Evolutionary conservation across 2,329 filamentous ascomycete genomes (phyloP), one percentile per base, ranked within the genome.

Genomic region (Venturia nashicola): DNA sequence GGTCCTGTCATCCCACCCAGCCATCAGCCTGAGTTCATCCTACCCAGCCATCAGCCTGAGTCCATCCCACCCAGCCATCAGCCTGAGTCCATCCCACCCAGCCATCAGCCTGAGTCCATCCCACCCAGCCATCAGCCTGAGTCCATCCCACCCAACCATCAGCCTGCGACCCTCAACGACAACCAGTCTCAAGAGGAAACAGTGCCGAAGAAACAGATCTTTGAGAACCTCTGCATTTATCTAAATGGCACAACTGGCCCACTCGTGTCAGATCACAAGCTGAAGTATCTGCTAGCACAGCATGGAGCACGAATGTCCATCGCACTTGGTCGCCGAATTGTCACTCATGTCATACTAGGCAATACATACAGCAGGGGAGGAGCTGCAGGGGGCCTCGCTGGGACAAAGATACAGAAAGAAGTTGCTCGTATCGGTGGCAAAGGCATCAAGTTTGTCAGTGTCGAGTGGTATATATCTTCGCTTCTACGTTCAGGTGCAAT

Each of bases 221-320:
- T 97, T 72, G 76, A 83, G 55, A 84, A 86, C 18, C 80, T 91
- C 27, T 86, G 84, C 61, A 82, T 96, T 69, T 94, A 93, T 76
- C 83, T 97, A 74, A 96, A 96, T 74, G 91, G 91, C 66, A 92
- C 89, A 68, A 96, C 91, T 2, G 82, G 86, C 65, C 91, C 92
- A 1, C 75, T 85, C 32, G 83, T 96, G 66, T 95, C 90, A 16
- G 92, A 97, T 74, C 89, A 96, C 77, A 88, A 84, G 72, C 82
- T 97, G 65, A 95, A 94, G 78, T 86, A 86, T 64, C 74, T 95
- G 18, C 81, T 97, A 44, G 84, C 82, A 5, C 80, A 85, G 64
- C 85, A 96, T 71, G 93, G 92, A 23, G 93, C 85, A 0, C 79
- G 76, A 51, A 79, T 90, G 68, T 87, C 89, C 3, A 82, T 91